A percentile compares a stretch with the other conserved stretches of the same genome.
Conservation (phyloP, 192 early-diverging fungal genomes). For the Rhizophagus clarus region DNA sequence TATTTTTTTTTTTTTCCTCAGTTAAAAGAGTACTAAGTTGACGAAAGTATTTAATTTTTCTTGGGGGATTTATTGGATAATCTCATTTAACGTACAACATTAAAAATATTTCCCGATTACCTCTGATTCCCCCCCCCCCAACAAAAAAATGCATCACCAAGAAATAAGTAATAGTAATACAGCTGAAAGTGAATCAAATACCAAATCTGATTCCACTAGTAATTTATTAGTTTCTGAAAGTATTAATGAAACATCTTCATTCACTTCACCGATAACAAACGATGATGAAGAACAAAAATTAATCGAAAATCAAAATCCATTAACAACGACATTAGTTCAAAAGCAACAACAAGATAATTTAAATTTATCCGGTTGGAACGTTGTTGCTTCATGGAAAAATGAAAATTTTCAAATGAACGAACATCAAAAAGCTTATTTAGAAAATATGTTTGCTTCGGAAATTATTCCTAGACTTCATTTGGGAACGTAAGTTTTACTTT, state of each 20-base stretch:
- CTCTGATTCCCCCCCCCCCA: too few relatives aligned
- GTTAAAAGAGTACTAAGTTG: too few relatives aligned
- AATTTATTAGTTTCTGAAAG: not conserved
- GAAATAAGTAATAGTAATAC: not conserved
- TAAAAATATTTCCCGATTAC: too few relatives aligned
- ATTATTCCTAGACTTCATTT: slow-evolving; percentile 20
- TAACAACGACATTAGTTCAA: not conserved
- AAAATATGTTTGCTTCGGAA: slow-evolving; percentile 11
- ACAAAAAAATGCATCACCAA: not conserved
- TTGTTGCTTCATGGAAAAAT: slow-evolving; percentile 4
- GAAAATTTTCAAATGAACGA: slow-evolving; percentile 27
- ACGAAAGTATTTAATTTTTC: too few relatives aligned
- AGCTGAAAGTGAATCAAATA: not conserved
- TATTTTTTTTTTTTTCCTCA: too few relatives aligned
- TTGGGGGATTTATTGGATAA: too few relatives aligned
- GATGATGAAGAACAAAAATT: too few relatives aligned
- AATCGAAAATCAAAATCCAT: too few relatives aligned
- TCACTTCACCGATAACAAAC: not conserved
- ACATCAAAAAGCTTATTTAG: slow-evolving; percentile 17
- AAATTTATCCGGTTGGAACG: slow-evolving; percentile 7
- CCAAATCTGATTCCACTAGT: not conserved
- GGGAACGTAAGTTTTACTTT: slow-evolving; percentile 16
- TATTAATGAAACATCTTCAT: too few relatives aligned
- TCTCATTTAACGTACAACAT: too few relatives aligned
- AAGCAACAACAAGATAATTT: not conserved